A percentile compares a stretch with the other conserved stretches of the same genome.
phyloP scores from a whole-genome alignment of 108 stramenopile species.

The Aureococcus anophagefferens region DNA sequence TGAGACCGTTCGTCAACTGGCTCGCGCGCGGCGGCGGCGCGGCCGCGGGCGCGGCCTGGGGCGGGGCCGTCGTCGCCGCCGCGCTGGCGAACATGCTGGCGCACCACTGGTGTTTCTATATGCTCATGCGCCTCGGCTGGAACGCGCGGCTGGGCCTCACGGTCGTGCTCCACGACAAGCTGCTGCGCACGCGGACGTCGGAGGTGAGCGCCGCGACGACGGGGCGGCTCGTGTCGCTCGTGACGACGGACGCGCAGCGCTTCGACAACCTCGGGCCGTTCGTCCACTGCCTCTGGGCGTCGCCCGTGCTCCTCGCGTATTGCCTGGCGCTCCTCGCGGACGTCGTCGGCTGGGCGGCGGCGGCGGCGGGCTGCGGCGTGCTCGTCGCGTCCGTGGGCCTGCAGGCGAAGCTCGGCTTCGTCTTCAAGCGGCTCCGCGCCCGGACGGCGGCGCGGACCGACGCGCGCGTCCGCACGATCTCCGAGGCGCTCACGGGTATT shows the following conservation, averaged over 20 bases:
- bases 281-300: not conserved
- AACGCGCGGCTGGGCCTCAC: not conserved
- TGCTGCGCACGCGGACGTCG: not conserved
- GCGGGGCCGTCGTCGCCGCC: not conserved
- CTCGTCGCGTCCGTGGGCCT: not conserved
- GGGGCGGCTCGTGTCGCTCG: not conserved
- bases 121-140: not conserved
- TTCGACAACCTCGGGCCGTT: not conserved
- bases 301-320: not conserved
- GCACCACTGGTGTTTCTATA: not conserved
- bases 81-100: not conserved
- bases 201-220: not conserved
- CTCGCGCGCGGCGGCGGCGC: not conserved
- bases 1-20: not conserved
- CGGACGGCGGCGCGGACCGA: constrained; percentile 6
- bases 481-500: constrained; percentile 11
- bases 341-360: not conserved
- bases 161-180: not conserved
- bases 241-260: not conserved
- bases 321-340: not conserved
- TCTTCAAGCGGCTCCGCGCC: not conserved
- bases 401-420: not conserved
- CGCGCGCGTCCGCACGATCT: constrained; percentile 13
- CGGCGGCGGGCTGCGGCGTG: not conserved
- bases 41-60: not conserved